Conservation (phyloP, 192 early-diverging fungal species). For the Coemansia sp. region DNA sequence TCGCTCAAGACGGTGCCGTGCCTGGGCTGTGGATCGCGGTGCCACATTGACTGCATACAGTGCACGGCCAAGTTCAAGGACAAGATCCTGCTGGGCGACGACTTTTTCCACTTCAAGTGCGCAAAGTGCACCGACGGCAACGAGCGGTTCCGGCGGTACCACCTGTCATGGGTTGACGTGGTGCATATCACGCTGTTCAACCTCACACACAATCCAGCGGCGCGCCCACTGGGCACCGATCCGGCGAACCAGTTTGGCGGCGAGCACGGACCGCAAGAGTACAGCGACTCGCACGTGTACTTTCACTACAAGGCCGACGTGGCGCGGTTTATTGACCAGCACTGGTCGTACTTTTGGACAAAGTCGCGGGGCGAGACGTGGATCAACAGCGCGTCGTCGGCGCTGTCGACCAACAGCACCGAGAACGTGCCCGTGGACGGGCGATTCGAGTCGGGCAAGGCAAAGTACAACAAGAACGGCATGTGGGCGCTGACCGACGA, state of each 20-base stretch:
- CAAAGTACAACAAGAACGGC: slow-evolving; percentile 54
- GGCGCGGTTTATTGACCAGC: slow-evolving; percentile 60
- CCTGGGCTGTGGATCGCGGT: slow-evolving; percentile 48
- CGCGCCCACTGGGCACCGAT: slow-evolving; percentile 25
- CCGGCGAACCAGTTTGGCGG: slow-evolving; percentile 40
- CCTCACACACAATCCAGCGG: slow-evolving; percentile 50
- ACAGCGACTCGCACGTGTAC: slow-evolving; percentile 46
- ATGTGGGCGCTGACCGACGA: slow-evolving; percentile 55
- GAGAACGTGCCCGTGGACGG: slow-evolving; percentile 54
- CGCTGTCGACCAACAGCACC: slow-evolving; percentile 56
- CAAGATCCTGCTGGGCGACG: slow-evolving; percentile 62
- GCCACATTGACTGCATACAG: slow-evolving; percentile 58
- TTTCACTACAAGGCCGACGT: slow-evolving; percentile 62
- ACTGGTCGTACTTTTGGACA: slow-evolving; percentile 67
- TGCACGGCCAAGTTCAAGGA: slow-evolving; percentile 53
- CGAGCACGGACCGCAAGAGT: slow-evolving; percentile 52
- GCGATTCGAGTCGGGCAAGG: slow-evolving; percentile 55
- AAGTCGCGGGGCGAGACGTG: slow-evolving; percentile 59
- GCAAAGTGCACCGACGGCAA: slow-evolving; percentile 51
- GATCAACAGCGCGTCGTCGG: slow-evolving; percentile 59
- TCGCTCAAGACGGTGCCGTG: slow-evolving; percentile 52
- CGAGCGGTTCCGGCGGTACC: slow-evolving; percentile 57
- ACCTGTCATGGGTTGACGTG: slow-evolving; percentile 63
- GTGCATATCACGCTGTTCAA: slow-evolving; percentile 65
- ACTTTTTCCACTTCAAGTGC: slow-evolving; percentile 66